These are phyloP conservation scores for Domatiomyces globalis DNA, from an alignment of 2,329 filamentous ascomycete species.

Conservation along the genomic window DNA sequence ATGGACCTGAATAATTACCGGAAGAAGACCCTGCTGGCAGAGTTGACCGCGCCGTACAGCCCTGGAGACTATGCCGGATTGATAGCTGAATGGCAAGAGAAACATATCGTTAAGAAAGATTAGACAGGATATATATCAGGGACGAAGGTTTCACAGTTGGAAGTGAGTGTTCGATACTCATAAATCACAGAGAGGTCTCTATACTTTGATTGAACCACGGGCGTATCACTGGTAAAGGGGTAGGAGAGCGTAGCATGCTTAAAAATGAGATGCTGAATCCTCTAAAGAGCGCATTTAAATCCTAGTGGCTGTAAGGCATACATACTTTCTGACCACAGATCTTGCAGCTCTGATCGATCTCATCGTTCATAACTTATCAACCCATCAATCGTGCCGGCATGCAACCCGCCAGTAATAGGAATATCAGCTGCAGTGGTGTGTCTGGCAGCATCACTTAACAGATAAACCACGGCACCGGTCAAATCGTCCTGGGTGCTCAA, in stretches of 20 bases:
- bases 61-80: conserved; percentile 29
- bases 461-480: conserved; percentile 29
- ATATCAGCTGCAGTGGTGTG: conserved; percentile 34
- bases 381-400: conserved; percentile 4
- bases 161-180: neutral
- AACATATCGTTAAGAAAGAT: neutral
- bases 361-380: neutral
- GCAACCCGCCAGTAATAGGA: conserved; percentile 31
- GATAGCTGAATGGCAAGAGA: conserved; percentile 24
- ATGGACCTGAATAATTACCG: conserved; percentile 41
- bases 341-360: too few relatives aligned
- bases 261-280: neutral
- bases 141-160: neutral
- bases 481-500: conserved; percentile 24
- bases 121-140: neutral
- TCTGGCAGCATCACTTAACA: conserved; percentile 32
- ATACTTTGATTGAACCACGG: neutral
- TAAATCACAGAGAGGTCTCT: neutral
- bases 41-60: conserved; percentile 27
- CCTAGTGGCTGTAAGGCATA: too few relatives aligned
- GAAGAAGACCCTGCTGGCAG: conserved; percentile 21
- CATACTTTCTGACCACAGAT: too few relatives aligned
- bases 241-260: neutral
- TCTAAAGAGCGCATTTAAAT: neutral
- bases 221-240: neutral